phyloP scores from a whole-genome alignment of 1,284 basidiomycete genomes.

The Xerocomus amazonicus region DNA sequence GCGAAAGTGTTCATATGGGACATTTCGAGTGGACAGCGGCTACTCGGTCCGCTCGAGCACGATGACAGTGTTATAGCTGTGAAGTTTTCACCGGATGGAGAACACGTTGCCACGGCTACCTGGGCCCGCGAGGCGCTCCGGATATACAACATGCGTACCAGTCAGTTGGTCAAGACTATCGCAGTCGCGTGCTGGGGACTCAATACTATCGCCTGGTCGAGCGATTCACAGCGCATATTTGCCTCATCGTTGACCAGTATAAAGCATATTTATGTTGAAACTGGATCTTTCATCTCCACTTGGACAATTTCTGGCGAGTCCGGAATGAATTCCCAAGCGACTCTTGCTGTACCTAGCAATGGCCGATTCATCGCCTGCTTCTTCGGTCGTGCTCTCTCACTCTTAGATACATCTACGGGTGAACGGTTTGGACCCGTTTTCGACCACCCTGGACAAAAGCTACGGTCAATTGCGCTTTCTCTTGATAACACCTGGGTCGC shows the following conservation, averaged over 20 bases:
- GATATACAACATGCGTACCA: not conserved
- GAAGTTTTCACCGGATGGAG: not conserved
- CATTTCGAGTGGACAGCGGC: not conserved
- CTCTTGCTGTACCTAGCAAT: not conserved
- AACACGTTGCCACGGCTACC: not conserved
- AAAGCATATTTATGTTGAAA: not conserved
- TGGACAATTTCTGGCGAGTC: not conserved
- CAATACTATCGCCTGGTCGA: not conserved
- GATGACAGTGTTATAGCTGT: not conserved
- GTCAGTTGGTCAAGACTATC: not conserved
- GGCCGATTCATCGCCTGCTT: not conserved
- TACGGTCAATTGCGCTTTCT: not conserved
- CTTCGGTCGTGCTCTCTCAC: not conserved
- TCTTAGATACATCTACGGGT: not conserved
- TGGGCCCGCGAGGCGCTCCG: not conserved
- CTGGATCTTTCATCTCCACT: not conserved
- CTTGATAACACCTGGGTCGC: not conserved
- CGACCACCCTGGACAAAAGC: not conserved
- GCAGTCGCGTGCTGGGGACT: not conserved
- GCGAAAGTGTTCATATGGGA: not conserved
- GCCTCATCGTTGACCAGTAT: not conserved
- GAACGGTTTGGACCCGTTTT: conserved; percentile 1
- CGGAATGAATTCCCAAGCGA: not conserved
- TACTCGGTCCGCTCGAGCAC: not conserved
- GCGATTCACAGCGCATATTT: not conserved